Conservation (phyloP, 2,329 filamentous ascomycete genomes). For the Fusarium xyrophilum region DNA sequence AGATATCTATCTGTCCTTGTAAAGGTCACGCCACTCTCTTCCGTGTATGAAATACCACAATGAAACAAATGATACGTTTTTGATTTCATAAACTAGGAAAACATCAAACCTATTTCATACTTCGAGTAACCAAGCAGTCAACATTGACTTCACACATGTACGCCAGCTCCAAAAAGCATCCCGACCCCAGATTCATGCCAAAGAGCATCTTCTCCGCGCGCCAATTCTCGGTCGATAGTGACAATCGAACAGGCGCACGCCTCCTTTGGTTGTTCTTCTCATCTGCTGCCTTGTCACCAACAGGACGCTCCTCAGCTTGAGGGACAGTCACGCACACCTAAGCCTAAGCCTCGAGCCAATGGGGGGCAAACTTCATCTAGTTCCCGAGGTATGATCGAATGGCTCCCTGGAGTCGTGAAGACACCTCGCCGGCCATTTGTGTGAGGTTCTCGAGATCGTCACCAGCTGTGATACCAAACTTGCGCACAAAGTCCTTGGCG, state of each 20-base stretch:
- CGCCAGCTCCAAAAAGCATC: constrained; percentile 43
- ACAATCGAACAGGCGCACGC: constrained; percentile 19
- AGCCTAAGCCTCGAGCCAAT: not conserved
- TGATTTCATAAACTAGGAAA: constrained; percentile 25
- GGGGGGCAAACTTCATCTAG: constrained; percentile 45
- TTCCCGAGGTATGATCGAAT: constrained; percentile 70
- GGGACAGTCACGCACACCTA: constrained; percentile 13
- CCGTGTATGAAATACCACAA: not conserved
- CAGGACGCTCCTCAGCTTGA: constrained; percentile 12
- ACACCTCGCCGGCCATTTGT: constrained; percentile 83
- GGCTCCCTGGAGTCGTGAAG: constrained; percentile 79
- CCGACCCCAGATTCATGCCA: constrained; percentile 35
- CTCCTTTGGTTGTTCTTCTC: constrained; percentile 6
- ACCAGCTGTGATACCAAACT: constrained; percentile 92
- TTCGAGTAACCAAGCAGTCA: constrained; percentile 43
- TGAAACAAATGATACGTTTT: constrained; percentile 2
- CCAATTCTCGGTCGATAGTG: constrained; percentile 17
- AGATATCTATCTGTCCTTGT: not conserved
- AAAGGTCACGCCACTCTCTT: not conserved
- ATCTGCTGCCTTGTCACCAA: constrained; percentile 21
- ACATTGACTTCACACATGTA: constrained; percentile 43
- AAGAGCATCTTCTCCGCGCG: constrained; percentile 14
- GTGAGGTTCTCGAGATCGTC: constrained; percentile 94
- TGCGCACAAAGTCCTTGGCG: constrained; percentile 94
- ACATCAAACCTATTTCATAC: constrained; percentile 46